These are phyloP conservation scores for Penicillium aurantiogriseum DNA, from an alignment of 2,329 filamentous ascomycete genomes.

Conservation along the genomic window DNA sequence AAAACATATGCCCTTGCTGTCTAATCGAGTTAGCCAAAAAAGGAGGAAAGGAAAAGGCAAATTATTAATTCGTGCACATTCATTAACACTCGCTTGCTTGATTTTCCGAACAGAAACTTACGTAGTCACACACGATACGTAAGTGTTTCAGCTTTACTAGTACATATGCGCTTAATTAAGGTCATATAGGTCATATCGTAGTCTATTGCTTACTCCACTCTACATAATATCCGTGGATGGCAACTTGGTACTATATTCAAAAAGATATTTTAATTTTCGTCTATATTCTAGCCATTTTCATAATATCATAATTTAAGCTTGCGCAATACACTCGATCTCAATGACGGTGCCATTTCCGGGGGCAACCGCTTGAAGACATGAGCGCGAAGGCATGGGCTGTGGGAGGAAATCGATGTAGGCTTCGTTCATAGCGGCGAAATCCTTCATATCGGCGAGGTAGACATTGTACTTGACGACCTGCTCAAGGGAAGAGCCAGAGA, in stretches of 20 bases:
- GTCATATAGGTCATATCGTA: background rate
- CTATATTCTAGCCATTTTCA: background rate
- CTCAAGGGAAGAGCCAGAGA: constrained; percentile 56
- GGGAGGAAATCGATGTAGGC: constrained; percentile 41
- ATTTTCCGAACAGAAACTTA: too few species aligned
- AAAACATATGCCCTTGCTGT: background rate
- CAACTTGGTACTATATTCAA: background rate
- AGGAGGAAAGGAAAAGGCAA: too few species aligned
- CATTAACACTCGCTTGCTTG: too few species aligned
- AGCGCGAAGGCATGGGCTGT: constrained; percentile 45
- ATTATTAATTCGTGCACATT: background rate
- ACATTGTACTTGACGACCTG: constrained; percentile 65
- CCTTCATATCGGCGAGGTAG: constrained; percentile 61
- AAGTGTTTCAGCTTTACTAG: background rate
- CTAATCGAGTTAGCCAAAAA: background rate
- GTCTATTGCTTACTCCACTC: background rate
- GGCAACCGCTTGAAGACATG: constrained; percentile 43
- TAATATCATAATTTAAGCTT: constrained; percentile 26
- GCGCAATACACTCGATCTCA: constrained; percentile 49
- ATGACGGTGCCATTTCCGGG: constrained; percentile 44
- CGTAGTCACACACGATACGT: too few species aligned
- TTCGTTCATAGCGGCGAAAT: constrained; percentile 36
- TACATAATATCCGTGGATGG: background rate
- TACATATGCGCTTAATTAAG: background rate
- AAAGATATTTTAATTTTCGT: background rate